Evolutionary conservation across 2,329 filamentous ascomycete species (phyloP), one percentile per base, ranked within the genome.

Genomic region (Fusarium buharicum): DNA sequence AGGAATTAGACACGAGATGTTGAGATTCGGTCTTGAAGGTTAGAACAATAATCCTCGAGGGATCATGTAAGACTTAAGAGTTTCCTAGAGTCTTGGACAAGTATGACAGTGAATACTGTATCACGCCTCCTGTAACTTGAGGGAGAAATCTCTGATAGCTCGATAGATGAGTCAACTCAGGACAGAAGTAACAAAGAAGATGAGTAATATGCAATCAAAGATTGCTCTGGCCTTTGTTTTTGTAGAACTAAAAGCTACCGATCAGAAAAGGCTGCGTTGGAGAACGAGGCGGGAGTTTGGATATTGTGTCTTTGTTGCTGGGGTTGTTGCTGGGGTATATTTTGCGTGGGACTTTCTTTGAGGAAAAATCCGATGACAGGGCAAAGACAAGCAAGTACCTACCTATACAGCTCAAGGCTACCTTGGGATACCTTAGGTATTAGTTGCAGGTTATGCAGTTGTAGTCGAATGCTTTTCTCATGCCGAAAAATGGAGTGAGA

Each of bases 291-390:
- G 18, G 37, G 33, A 38, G 22, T n/a, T 17, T 14, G 17, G 20
- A n/a, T 17, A 27, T 39, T 36, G 17, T 33, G 30, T 10, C 12
- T 31, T 36, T 46, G 40, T 38, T 51, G 50, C 50, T 33, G 14
- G 50, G 57, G 45, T 59, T 54, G 49, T 45, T 54, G 41, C 55
- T 55, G 30, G 54, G 54, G 43, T 59, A 7, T 59, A 9, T 38
- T 53, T 22, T 59, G 56, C 37, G 59, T 34, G 18, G 22, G 17
- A 45, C 16, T 34, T 27, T 8, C 33, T 53, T 40, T 41, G 43
- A 37, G 22, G 47, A 28, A 38, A 44, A 56, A 33, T 47, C 17
- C 14, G 36, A 31, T 45, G 37, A 44, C 46, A 30, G 24, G 27
- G 17, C 28, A 33, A 50, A 9, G 16, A 22, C 16, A 43, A 33